Base-by-base conservation (phyloP, 1,284 basidiomycete species). In the Moesziomyces sp. region DNA sequence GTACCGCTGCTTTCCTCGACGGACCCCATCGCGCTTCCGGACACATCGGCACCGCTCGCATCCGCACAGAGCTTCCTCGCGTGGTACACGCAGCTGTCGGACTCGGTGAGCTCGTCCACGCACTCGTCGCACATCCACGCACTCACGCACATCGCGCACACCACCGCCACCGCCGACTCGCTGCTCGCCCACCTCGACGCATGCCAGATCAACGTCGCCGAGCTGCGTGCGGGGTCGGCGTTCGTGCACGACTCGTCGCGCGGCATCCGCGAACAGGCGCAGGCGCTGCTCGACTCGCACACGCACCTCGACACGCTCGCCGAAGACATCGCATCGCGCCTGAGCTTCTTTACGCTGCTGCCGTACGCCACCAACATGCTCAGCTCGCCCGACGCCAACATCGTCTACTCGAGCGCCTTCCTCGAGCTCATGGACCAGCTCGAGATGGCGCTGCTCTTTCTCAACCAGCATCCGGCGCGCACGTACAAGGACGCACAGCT, bases 271-370 rank as follows among this genome's bases (percentile, higher is more conserved):
- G 65, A 70, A n/a, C 73, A 81, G 49, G 79, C 81, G 0, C 76
- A 77, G 26, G 49, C 58, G 5, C 58, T 79, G 16, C 63, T 79
- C 23, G 58, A 72, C 42, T 64, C 67, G 6, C 77, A 77, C 50
- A 63, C 57, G 4, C 72, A 80, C 26, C 72, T 83, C 43, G 72
- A 78, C 28, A 49, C 43, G 11, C 52, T 81, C 11, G 63, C 74
- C 10, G 60, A 75, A 14, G 63, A 75, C 5, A 54, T 83, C 13
- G 42, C 57, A 10, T 60, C 75, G 18, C 69, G 81, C 11, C 79
- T 81, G 19, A 69, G 71, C 16, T 82, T 80, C 73, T 83, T 83
- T 55, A 73, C 76, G 16, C 47, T 83, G 40, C 70, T 82, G 0
- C 78, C 78, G 0, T 70, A 74, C 21, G 73, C 74, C 6, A 80